Base-by-base conservation (phyloP, 306 rosid species). In the Medicago arabica region DNA sequence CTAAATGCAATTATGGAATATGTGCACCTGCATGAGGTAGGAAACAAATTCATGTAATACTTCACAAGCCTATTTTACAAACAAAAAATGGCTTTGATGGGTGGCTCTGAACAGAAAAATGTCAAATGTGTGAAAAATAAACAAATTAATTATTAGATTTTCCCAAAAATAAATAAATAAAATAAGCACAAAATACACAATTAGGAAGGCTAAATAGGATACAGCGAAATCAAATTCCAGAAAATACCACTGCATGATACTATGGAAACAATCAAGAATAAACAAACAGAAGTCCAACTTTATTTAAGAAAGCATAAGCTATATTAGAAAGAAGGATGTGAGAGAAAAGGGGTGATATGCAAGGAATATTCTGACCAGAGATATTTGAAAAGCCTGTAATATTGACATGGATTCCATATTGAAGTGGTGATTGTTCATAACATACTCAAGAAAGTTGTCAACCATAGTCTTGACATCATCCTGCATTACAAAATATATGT, bases 311-410 rank as follows among this genome's bases (percentile, higher is more conserved):
- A 54, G 67, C 38, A 78, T 28, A 31, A 9, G 6, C 23, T 36
- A 57, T 15, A 81, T 61, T 59, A 19, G 47, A 13, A 23, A 80
- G 44, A 63, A 40, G 25, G 58, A n/a, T 28, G 21, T 14, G 14
- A 64, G 46, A 78, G 62, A 64, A 66, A 21, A 50, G 31, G 51
- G 6, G 40, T 14, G 67, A 61, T 13, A 77, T 15, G 23, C 51
- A 72, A 43, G 78, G 77, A 71, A 28, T 65, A 74, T 65, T 82
- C 90, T 85, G 69, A 93, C 98, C 98, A 93, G 83, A 60, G 97
- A 91, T 78, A 93, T 78, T 87, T 89, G 97, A 72, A 91, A 89
- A 55, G 97, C 91, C 84, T 93, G 94, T 71, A 85, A 79, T 53
- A 79, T 75, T 40, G 92, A 84, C 14, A 70, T 76, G 28, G 89